A percentile compares a stretch with the other conserved stretches of the same genome.
phyloP scores from a whole-genome alignment of 441 rosid genomes.

The Dalechampia spathulata region DNA sequence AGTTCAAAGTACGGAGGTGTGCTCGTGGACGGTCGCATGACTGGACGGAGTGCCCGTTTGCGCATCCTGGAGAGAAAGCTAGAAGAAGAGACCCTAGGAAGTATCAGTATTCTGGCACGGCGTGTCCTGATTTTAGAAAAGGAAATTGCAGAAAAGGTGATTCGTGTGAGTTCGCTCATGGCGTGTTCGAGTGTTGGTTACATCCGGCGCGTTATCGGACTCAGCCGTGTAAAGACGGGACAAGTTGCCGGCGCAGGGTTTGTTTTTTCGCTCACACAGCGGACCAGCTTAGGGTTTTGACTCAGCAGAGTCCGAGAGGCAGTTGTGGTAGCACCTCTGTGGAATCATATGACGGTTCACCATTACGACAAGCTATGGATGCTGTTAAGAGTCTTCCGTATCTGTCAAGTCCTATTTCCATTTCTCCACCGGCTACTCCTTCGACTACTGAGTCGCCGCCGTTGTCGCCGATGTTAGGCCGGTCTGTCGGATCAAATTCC shows the following conservation, averaged over 20 bases:
- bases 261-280: constrained; percentile 92
- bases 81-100: constrained; percentile 81
- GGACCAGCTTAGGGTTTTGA: constrained; percentile 61
- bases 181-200: constrained; percentile 73
- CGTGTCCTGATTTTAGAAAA: constrained; percentile 79
- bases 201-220: constrained; percentile 89
- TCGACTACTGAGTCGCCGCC: constrained; percentile 54
- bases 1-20: constrained; percentile 79
- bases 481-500: constrained; percentile 50
- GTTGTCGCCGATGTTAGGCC: constrained; percentile 28
- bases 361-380: constrained; percentile 16
- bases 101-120: constrained; percentile 73
- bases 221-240: constrained; percentile 93
- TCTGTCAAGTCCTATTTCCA: constrained; percentile 40
- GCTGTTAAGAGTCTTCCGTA: constrained; percentile 28
- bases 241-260: constrained; percentile 53
- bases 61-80: constrained; percentile 95
- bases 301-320: constrained; percentile 44
- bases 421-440: constrained; percentile 56
- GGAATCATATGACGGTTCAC: constrained; percentile 39
- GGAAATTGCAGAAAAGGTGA: constrained; percentile 78
- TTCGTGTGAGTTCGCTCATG: constrained; percentile 41
- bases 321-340: constrained; percentile 25
- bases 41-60: constrained; percentile 30
- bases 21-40: constrained; percentile 87